Conservation (phyloP, 2,329 filamentous ascomycete genomes). For the Verticillium longisporum region DNA sequence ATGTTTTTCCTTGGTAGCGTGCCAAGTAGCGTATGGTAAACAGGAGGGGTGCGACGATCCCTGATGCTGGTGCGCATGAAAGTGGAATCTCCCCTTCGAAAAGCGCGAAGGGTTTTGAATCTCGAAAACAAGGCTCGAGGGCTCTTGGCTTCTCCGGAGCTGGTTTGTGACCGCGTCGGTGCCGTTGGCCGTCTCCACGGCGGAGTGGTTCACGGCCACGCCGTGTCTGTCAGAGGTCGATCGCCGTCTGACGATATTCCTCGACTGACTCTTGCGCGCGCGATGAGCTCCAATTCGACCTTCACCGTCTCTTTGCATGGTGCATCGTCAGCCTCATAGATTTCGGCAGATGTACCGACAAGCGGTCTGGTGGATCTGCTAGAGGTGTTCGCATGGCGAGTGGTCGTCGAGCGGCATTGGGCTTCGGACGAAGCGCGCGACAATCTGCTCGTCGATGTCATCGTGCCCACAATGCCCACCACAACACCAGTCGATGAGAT, state of each 20-base stretch:
- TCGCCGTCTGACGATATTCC: not conserved
- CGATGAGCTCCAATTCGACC: not conserved
- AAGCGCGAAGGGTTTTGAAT: not conserved
- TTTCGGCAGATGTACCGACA: not conserved
- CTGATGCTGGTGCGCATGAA: constrained; percentile 14
- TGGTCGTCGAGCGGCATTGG: not conserved
- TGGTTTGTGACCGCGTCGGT: not conserved
- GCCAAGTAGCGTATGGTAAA: not conserved
- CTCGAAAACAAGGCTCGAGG: not conserved
- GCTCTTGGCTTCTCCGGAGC: not conserved
- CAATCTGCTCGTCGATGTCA: not conserved
- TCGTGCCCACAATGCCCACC: not conserved
- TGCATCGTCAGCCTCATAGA: not conserved
- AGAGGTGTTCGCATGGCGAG: not conserved
- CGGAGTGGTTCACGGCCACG: not conserved
- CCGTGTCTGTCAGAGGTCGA: not conserved
- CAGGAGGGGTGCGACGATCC: constrained; percentile 6
- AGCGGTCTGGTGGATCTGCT: not conserved
- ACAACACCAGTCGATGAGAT: not conserved
- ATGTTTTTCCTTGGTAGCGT: not conserved
- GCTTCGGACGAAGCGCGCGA: not conserved
- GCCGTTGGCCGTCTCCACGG: not conserved
- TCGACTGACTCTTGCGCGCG: not conserved
- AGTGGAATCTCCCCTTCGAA: constrained; percentile 1
- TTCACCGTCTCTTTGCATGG: not conserved